A percentile compares a stretch with the other conserved stretches of the same genome.
Conservation (phyloP, 2,329 filamentous ascomycete species). For the Colletotrichum siamense region DNA sequence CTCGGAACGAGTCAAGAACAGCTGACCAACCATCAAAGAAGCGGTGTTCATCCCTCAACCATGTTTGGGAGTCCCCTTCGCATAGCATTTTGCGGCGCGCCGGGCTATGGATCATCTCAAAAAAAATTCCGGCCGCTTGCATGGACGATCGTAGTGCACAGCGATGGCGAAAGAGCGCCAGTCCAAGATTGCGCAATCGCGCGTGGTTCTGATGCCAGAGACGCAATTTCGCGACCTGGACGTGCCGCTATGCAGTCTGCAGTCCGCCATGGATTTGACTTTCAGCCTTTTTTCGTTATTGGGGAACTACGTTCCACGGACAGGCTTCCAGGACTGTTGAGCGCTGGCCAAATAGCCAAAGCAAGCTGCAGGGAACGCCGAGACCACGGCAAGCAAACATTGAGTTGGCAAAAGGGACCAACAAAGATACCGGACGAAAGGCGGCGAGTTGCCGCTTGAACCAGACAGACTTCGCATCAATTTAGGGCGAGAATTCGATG, state of each 20-base stretch:
- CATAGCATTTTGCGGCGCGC: neutral
- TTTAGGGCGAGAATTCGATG: neutral
- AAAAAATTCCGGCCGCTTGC: constrained; percentile 19
- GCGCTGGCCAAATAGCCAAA: neutral
- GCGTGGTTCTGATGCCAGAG: constrained; percentile 19
- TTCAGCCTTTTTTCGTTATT: neutral
- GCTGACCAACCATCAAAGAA: constrained; percentile 13
- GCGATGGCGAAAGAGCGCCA: neutral
- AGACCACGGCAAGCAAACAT: neutral
- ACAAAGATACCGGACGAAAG: neutral
- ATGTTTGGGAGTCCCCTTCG: constrained; percentile 3
- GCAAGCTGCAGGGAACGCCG: neutral
- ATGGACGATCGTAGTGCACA: neutral
- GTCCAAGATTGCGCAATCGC: constrained; percentile 19
- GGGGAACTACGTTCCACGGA: neutral
- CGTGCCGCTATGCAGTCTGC: neutral
- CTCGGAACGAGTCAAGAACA: constrained; percentile 23
- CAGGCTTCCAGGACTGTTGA: neutral
- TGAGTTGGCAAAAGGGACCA: neutral
- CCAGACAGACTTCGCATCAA: neutral
- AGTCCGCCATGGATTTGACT: neutral
- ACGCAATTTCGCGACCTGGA: constrained; percentile 3
- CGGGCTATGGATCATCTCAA: constrained; percentile 8
- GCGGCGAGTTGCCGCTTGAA: neutral
- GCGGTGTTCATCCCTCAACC: constrained; percentile 21